phyloP scores from a whole-genome alignment of 2,329 filamentous ascomycete species.

The Xylaria sp. region DNA sequence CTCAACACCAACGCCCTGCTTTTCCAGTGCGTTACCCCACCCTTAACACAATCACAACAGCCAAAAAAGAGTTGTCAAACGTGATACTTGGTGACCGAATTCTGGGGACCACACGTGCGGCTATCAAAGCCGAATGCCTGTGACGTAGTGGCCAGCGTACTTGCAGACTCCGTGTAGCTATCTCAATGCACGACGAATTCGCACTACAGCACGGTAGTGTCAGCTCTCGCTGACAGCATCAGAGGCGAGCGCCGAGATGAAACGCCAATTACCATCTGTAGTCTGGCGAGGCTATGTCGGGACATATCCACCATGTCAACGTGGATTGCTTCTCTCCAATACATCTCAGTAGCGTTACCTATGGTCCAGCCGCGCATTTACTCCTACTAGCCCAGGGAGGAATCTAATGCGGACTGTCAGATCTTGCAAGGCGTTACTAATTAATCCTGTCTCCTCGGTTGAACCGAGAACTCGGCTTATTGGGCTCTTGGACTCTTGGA shows the following conservation, averaged over 20 bases:
- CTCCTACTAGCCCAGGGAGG: neutral
- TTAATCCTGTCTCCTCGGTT: neutral
- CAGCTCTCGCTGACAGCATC: constrained; percentile 27
- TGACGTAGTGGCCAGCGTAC: neutral
- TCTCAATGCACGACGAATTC: constrained; percentile 16
- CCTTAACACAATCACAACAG: neutral
- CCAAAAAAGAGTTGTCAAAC: constrained; percentile 1
- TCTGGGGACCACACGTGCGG: neutral
- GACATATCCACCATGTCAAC: constrained; percentile 3
- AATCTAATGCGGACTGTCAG: neutral
- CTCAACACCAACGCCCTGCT: neutral
- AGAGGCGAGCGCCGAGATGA: constrained; percentile 24
- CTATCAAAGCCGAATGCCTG: neutral
- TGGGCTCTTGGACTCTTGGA: neutral
- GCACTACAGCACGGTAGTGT: constrained; percentile 10
- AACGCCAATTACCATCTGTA: constrained; percentile 6
- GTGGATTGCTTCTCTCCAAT: constrained; percentile 7
- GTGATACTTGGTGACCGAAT: constrained; percentile 9
- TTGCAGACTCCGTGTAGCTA: constrained; percentile 6
- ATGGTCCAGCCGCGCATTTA: neutral
- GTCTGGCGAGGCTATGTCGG: constrained; percentile 15
- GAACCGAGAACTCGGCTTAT: neutral
- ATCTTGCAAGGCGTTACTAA: neutral
- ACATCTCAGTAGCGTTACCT: constrained; percentile 3
- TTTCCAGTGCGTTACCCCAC: neutral